Conservation (phyloP, 139 green algal genomes). For the Yamagishiella unicocca region DNA sequence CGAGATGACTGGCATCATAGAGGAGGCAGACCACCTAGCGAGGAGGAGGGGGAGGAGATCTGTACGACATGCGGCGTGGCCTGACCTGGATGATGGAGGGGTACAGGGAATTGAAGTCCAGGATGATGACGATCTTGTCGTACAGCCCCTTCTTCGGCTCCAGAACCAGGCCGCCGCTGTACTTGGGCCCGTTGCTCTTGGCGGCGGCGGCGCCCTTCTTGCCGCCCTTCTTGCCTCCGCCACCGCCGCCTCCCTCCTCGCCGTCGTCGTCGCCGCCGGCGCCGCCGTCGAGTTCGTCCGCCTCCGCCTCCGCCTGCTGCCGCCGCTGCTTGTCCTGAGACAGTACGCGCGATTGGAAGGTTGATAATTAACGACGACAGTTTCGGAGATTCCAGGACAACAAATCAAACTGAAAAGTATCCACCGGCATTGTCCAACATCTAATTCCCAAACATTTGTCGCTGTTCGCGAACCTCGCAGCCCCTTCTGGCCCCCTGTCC, state of each 20-base stretch:
- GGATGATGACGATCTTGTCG: conserved; percentile 95
- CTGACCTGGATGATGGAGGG: conserved; percentile 97
- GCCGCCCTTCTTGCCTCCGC: conserved; percentile 54
- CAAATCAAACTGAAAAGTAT: no score
- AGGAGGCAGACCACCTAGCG: no score
- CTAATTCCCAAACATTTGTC: no score
- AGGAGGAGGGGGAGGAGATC: not conserved
- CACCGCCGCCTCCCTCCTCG: conserved; percentile 36
- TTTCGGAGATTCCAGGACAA: no score
- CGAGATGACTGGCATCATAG: no score
- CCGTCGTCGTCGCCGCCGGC: conserved; percentile 38
- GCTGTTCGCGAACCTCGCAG: no score
- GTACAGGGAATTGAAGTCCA: conserved; percentile 99
- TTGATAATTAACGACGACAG: no score
- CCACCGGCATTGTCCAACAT: no score
- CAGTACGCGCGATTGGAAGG: no score
- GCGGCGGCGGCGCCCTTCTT: conserved; percentile 39
- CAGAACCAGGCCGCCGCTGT: conserved; percentile 93
- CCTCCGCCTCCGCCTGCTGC: conserved; percentile 45
- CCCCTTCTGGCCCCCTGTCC: not conserved
- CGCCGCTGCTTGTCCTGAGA: conserved; percentile 75
- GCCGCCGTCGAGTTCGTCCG: not conserved
- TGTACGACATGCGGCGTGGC: not conserved
- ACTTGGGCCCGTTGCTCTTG: conserved; percentile 71
- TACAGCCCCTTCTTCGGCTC: conserved; percentile 99